A percentile compares a stretch with the other conserved stretches of the same genome.
phyloP scores from a whole-genome alignment of 441 rosid genomes.

The Eruca vesicaria region DNA sequence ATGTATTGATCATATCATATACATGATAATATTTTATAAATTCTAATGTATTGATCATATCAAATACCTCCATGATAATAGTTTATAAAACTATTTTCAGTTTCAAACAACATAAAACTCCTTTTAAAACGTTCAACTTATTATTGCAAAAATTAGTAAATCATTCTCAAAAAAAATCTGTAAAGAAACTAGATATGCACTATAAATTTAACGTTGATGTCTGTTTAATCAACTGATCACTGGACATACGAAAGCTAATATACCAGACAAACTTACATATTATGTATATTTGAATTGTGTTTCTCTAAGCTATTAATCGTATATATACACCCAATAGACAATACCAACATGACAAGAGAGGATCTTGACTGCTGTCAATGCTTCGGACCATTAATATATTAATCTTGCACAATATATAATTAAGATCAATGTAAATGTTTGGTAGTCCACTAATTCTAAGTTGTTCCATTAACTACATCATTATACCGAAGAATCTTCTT shows the following conservation, averaged over 20 bases:
- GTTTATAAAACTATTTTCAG: neutral
- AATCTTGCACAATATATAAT: neutral
- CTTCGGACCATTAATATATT: neutral
- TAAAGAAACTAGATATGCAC: neutral
- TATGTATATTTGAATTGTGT: neutral
- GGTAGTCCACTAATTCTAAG: neutral
- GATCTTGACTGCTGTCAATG: conserved; percentile 14
- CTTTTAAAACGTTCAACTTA: neutral
- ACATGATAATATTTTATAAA: neutral
- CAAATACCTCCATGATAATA: neutral
- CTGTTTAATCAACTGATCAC: neutral
- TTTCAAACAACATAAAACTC: neutral
- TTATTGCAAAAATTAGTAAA: neutral
- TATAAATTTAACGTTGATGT: neutral
- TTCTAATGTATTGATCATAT: neutral
- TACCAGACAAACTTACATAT: neutral
- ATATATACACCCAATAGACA: neutral
- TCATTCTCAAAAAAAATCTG: neutral
- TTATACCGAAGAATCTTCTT: conserved; percentile 3
- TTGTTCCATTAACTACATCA: neutral
- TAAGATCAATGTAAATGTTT: neutral
- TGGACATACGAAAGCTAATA: neutral
- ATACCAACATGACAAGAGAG: neutral
- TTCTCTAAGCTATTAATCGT: conserved; percentile 3
- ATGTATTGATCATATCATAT: neutral